Evolutionary conservation across 1,284 basidiomycete species (phyloP).

Genomic region (Bjerkandera adusta): DNA sequence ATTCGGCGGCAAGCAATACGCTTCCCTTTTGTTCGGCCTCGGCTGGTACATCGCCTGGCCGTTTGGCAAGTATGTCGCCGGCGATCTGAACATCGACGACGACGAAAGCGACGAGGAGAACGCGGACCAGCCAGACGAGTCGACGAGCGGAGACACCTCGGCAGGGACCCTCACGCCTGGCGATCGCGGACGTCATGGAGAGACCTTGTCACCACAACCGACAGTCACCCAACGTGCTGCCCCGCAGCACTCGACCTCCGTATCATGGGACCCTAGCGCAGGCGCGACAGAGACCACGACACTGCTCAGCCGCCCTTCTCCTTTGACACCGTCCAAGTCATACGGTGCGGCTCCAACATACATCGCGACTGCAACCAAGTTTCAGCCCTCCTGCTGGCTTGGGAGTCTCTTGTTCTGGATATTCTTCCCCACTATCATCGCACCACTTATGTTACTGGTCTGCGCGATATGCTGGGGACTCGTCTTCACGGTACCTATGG

Average conservation of each 20-base stretch:
- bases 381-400: constrained; percentile 47
- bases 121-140: constrained; percentile 20
- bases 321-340: constrained; percentile 48
- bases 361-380: constrained; percentile 33
- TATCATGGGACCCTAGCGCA: constrained; percentile 29
- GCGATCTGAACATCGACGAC: constrained; percentile 55
- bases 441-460: constrained; percentile 85
- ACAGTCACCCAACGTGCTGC: constrained; percentile 31
- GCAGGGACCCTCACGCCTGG: constrained; percentile 8
- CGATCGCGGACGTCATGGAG: constrained; percentile 2
- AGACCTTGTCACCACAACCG: constrained; percentile 19
- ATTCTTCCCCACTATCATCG: constrained; percentile 72
- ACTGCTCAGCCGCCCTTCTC: constrained; percentile 27
- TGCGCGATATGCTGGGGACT: constrained; percentile 92
- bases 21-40: constrained; percentile 86
- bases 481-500: constrained; percentile 97
- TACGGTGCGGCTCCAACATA: constrained; percentile 57
- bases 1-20: constrained; percentile 80
- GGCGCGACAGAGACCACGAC: constrained; percentile 33
- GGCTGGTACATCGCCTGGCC: constrained; percentile 99
- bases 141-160: constrained; percentile 14
- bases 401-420: constrained; percentile 83
- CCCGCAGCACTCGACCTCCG: constrained; percentile 27
- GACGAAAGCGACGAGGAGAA: constrained; percentile 43
- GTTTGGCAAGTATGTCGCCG: constrained; percentile 98